Evolutionary conservation across 805 yeast genomes (phyloP).

Genomic region (Metschnikowia shivogae): DNA sequence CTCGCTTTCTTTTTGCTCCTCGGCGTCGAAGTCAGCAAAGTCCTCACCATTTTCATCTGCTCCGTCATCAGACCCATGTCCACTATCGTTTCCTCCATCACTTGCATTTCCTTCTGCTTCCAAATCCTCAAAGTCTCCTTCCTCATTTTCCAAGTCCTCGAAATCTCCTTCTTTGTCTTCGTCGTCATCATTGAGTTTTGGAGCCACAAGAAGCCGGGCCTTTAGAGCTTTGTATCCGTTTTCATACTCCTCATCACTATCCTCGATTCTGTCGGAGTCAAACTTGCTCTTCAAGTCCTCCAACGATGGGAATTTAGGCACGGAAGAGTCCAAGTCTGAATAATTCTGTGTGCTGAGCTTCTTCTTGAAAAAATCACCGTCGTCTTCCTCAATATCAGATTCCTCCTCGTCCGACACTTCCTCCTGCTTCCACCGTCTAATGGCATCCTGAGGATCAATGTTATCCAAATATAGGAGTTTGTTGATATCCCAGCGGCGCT

Average conservation of each 20-base stretch:
- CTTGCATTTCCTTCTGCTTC: conserved; percentile 24
- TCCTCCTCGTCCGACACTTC: conserved; percentile 37
- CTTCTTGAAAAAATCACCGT: conserved; percentile 51
- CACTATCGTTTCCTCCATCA: conserved; percentile 24
- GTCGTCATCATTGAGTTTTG: conserved; percentile 37
- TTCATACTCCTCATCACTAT: conserved; percentile 36
- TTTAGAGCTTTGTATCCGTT: conserved; percentile 41
- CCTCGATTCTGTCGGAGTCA: conserved; percentile 23
- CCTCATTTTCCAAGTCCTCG: conserved; percentile 37
- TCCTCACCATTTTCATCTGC: conserved; percentile 32
- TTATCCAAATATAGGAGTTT: conserved; percentile 77
- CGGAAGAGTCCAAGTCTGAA: conserved; percentile 35
- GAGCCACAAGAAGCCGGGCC: conserved; percentile 51
- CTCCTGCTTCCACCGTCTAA: conserved; percentile 65
- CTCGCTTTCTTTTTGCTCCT: conserved; percentile 42
- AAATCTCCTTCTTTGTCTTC: conserved; percentile 28
- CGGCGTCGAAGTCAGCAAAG: conserved; percentile 53
- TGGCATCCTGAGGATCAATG: conserved; percentile 67
- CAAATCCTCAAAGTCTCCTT: conserved; percentile 41
- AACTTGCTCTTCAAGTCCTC: conserved; percentile 47
- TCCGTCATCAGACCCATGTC: conserved; percentile 24
- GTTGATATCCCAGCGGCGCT: conserved; percentile 71
- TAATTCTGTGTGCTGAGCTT: conserved; percentile 26
- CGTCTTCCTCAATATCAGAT: conserved; percentile 34
- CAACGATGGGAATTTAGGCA: conserved; percentile 35